phyloP scores from a whole-genome alignment of 495 filamentous ascomycete species.

The Emericellopsis terricola region DNA sequence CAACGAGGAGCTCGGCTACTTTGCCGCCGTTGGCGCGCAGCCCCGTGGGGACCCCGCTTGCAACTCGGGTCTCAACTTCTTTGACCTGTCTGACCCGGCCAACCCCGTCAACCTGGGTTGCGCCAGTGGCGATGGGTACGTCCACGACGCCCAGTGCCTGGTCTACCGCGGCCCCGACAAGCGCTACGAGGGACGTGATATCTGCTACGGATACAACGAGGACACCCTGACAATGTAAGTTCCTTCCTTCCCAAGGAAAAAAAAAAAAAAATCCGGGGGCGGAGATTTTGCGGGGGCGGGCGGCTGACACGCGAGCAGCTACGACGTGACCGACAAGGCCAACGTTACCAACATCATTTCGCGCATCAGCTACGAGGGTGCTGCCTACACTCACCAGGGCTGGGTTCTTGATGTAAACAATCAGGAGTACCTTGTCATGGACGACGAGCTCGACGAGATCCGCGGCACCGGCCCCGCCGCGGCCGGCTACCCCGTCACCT shows the following conservation, averaged over 20 bases:
- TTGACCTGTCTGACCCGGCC: conserved; percentile 30
- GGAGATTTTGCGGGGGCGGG: no score
- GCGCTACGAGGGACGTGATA: conserved; percentile 31
- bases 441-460: conserved; percentile 43
- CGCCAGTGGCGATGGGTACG: conserved; percentile 35
- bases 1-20: conserved; percentile 31
- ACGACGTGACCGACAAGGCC: conserved; percentile 43
- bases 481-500: conserved; percentile 30
- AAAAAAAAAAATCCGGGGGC: no score
- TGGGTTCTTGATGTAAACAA: conserved; percentile 33
- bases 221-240: conserved; percentile 26
- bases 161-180: conserved; percentile 37
- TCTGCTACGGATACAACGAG: conserved; percentile 45
- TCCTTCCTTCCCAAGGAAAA: no score
- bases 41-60: conserved; percentile 28
- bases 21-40: conserved; percentile 32
- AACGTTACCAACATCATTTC: conserved; percentile 28
- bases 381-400: conserved; percentile 42
- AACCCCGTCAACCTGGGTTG: conserved; percentile 34
- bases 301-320: no score
- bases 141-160: conserved; percentile 43
- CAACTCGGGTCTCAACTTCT: conserved; percentile 33
- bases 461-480: conserved; percentile 24
- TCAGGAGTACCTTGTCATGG: conserved; percentile 37
- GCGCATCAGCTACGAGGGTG: conserved; percentile 35